phyloP scores from a whole-genome alignment of 2,329 filamentous ascomycete species.

The Sordariomycetes sp. region DNA sequence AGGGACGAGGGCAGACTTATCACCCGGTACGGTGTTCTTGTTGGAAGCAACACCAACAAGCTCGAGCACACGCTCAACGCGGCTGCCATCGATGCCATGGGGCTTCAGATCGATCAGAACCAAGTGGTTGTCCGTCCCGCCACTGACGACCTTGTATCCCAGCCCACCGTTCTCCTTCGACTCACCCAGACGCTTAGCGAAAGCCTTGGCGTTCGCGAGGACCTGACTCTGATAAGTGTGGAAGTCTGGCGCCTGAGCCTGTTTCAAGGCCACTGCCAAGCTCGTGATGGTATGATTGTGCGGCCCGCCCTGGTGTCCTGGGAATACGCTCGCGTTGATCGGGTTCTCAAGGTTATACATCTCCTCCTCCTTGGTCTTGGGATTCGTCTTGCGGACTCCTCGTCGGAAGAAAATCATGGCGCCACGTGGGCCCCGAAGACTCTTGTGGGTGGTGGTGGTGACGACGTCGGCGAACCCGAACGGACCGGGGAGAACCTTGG shows the following conservation, averaged over 20 bases:
- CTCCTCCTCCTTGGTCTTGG: constrained; percentile 78
- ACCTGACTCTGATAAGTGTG: constrained; percentile 87
- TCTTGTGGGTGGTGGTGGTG: constrained; percentile 97
- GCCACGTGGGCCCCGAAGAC: constrained; percentile 84
- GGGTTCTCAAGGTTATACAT: constrained; percentile 85
- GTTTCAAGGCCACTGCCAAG: constrained; percentile 86
- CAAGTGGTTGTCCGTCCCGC: constrained; percentile 95
- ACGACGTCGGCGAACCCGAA: constrained; percentile 90
- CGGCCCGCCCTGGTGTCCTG: constrained; percentile 93
- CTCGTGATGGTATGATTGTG: constrained; percentile 99
- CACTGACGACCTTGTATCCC: constrained; percentile 83
- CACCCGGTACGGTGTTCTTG: constrained; percentile 97
- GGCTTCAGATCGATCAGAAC: constrained; percentile 88
- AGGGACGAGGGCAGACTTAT: constrained; percentile 86
- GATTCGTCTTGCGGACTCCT: constrained; percentile 73
- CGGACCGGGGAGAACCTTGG: constrained; percentile 81
- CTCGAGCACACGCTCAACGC: constrained; percentile 84
- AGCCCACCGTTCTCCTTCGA: constrained; percentile 66
- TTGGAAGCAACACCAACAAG: constrained; percentile 94
- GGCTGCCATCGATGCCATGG: constrained; percentile 76
- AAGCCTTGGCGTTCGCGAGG: constrained; percentile 80
- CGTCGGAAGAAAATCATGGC: constrained; percentile 98
- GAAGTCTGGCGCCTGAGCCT: constrained; percentile 84
- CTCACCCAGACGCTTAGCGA: constrained; percentile 59
- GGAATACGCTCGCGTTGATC: constrained; percentile 96